Conservation (phyloP, 1,139 yeast species). For the Sugiyamaella xylanicola region DNA sequence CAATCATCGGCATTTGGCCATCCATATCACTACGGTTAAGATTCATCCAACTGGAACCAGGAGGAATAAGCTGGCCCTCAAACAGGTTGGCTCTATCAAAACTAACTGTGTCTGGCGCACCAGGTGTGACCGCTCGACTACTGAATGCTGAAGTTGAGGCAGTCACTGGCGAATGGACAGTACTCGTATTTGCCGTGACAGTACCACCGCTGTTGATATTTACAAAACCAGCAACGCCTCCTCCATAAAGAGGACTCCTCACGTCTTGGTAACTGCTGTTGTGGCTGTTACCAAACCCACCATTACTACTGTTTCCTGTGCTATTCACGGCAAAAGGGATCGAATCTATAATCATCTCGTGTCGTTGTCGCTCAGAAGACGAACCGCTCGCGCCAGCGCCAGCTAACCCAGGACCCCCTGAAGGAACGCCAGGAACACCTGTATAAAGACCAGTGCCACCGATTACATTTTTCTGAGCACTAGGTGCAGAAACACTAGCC, state of each 20-base stretch:
- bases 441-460: too few relatives aligned
- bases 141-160: slow-evolving; percentile 14
- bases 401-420: neutral
- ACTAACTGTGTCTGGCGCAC: slow-evolving; percentile 6
- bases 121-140: slow-evolving; percentile 14
- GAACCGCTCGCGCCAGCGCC: neutral
- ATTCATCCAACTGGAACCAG: slow-evolving; percentile 13
- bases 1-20: slow-evolving; percentile 56
- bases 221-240: neutral
- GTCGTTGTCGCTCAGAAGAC: neutral
- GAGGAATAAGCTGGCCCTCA: slow-evolving; percentile 6
- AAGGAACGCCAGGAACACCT: too few relatives aligned
- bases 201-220: neutral
- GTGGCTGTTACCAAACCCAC: slow-evolving; percentile 4
- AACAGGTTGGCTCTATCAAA: neutral
- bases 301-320: neutral
- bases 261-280: slow-evolving; percentile 6
- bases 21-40: slow-evolving; percentile 17
- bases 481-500: neutral
- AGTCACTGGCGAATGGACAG: slow-evolving; percentile 7
- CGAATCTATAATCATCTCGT: slow-evolving; percentile 7
- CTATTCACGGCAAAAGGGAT: neutral
- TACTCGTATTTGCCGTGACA: neutral
- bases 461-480: too few relatives aligned
- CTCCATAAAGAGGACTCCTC: slow-evolving; percentile 1